These are phyloP conservation scores for Daldinia concentrica DNA, from an alignment of 495 filamentous ascomycete species.

Conservation along the genomic window DNA sequence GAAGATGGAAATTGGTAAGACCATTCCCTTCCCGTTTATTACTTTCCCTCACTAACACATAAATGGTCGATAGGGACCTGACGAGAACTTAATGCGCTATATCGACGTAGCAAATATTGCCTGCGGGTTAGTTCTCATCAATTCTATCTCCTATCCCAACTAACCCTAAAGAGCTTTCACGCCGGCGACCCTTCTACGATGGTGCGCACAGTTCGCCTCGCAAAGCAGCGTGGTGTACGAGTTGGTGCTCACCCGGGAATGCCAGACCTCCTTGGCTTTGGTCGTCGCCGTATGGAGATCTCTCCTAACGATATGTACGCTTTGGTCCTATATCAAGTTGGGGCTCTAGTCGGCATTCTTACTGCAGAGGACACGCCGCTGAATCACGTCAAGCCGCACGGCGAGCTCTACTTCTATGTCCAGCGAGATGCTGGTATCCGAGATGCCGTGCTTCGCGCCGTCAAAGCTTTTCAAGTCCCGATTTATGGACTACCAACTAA, in stretches of 20 bases:
- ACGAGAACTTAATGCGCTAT: conserved; percentile 65
- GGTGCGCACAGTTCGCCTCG: conserved; percentile 63
- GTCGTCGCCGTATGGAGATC: conserved; percentile 65
- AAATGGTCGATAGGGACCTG: conserved; percentile 54
- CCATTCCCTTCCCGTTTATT: not conserved
- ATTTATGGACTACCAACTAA: conserved; percentile 64
- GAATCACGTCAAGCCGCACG: conserved; percentile 70
- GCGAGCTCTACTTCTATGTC: conserved; percentile 66
- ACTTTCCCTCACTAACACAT: not conserved
- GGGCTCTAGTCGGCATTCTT: conserved; percentile 65
- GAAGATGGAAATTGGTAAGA: conserved; percentile 44
- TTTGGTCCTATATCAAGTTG: conserved; percentile 66
- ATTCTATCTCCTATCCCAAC: too few relatives aligned
- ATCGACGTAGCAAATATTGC: conserved; percentile 72
- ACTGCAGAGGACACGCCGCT: conserved; percentile 63
- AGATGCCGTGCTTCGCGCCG: conserved; percentile 59
- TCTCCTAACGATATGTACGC: conserved; percentile 65
- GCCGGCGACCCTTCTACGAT: conserved; percentile 68
- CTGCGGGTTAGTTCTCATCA: conserved; percentile 48
- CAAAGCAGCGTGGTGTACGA: conserved; percentile 62
- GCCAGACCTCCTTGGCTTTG: conserved; percentile 70
- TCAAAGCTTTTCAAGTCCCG: conserved; percentile 59
- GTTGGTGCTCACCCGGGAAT: conserved; percentile 70
- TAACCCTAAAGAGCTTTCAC: conserved; percentile 52
- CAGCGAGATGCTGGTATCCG: conserved; percentile 61